phyloP scores from a whole-genome alignment of 768 basidiomycete species.

The Pleurotus platypus region DNA sequence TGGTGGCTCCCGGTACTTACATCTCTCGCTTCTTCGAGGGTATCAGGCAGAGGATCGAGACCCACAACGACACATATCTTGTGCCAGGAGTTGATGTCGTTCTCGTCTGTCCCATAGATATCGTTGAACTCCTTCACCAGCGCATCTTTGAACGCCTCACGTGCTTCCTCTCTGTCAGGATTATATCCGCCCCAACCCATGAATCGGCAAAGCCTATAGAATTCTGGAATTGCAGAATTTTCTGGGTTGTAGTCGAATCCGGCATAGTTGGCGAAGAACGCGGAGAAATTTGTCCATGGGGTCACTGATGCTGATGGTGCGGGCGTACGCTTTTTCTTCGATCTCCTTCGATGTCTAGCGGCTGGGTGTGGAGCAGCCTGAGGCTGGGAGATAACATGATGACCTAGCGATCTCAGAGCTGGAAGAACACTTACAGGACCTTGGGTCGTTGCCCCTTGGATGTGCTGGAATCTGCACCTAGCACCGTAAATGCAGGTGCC shows the following conservation, averaged over 20 bases:
- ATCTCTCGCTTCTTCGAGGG: slow-evolving; percentile 18
- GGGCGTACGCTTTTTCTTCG: neutral
- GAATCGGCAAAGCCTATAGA: slow-evolving; percentile 13
- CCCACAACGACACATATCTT: slow-evolving; percentile 14
- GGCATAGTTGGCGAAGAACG: slow-evolving; percentile 13
- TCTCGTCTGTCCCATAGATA: slow-evolving; percentile 27
- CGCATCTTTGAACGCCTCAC: slow-evolving; percentile 20
- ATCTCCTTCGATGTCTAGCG: neutral
- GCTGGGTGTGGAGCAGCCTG: neutral
- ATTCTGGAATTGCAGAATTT: slow-evolving; percentile 8
- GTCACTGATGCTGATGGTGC: neutral
- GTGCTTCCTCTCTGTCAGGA: slow-evolving; percentile 13
- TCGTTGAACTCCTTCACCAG: slow-evolving; percentile 28
- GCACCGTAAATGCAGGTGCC: slow-evolving; percentile 3
- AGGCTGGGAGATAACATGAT: neutral
- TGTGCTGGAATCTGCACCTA: neutral
- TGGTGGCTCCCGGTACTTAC: slow-evolving; percentile 14
- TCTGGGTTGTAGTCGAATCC: slow-evolving; percentile 11
- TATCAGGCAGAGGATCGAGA: slow-evolving; percentile 23
- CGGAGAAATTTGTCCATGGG: too few species aligned
- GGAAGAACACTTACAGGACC: neutral
- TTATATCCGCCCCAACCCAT: slow-evolving; percentile 7
- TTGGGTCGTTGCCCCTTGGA: neutral
- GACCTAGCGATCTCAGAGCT: neutral
- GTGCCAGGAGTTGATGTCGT: slow-evolving; percentile 14